Evolutionary conservation across 2,329 filamentous ascomycete species (phyloP), one percentile per base, ranked within the genome.

Genomic region (Mollisia scopiformis): DNA sequence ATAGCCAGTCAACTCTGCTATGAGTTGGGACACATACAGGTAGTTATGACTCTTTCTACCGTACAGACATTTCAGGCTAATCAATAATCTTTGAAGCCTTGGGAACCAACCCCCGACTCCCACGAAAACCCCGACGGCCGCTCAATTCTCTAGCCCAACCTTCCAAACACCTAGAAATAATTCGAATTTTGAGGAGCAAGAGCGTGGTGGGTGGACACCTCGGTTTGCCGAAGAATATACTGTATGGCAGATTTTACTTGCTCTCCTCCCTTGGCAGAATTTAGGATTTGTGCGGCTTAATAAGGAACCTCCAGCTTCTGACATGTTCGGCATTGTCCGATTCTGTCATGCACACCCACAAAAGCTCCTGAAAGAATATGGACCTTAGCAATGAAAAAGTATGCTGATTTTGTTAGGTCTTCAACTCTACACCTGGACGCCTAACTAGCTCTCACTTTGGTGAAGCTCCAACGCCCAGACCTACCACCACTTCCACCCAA

Each of bases 211-310:
- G 66, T 85, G 82, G 81, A 88, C 85, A 47, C 85, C 85, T 72
- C 80, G 80, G 60, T 88, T 87, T 76, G 84, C 85, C 65, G 84
- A 88, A 71, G 85, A 88, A 66, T 88, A 86, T 69, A 86, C 85
- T 64, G 84, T 88, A 27, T 50, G 57, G 16, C 25, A 13, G 16
- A 21, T 21, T 39, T 33, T 25, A 23, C 28, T 52, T 30, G 19
- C 49, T 30, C 25, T 41, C 16, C 3, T 21, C 39, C 39, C 39
- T 43, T 43, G 39, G 3, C 39, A 43, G 39, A 30, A 28, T 28
- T 49, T 6, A 10, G 28, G 28, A n/a, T n/a, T 28, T 49, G 23
- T 30, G 46, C 25, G 46, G 46, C 46, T 31, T 14, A 49, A 31
- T n/a, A 23, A 49, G 23, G 46, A 49, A 27, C 46, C n/a, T 28